Evolutionary conservation across 1,139 yeast species (phyloP).

Genomic region (Magnusiomyces suaveolens): DNA sequence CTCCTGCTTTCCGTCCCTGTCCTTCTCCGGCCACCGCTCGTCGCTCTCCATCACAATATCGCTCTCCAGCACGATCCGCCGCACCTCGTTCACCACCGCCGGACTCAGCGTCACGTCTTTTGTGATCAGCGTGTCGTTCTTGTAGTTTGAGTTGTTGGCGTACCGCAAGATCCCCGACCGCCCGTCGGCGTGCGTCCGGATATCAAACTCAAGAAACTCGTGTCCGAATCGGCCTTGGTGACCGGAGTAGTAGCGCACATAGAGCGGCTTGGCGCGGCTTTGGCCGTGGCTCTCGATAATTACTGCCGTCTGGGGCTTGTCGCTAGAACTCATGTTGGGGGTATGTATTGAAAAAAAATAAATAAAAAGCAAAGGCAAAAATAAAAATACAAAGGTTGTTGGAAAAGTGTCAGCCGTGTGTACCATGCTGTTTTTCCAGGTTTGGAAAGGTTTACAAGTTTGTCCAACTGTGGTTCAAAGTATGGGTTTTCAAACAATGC

Average conservation of each 20-base stretch:
- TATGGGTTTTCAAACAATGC: too few relatives aligned
- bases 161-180: conserved; percentile 35
- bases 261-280: conserved; percentile 27
- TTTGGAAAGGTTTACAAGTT: too few relatives aligned
- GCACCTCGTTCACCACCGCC: conserved; percentile 32
- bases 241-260: conserved; percentile 37
- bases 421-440: too few relatives aligned
- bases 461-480: too few relatives aligned
- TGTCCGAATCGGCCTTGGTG: conserved; percentile 40
- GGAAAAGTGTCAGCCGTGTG: too few relatives aligned
- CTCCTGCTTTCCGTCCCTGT: conserved; percentile 38
- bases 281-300: conserved; percentile 2
- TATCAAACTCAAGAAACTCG: conserved; percentile 40
- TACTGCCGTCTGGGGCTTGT: background rate
- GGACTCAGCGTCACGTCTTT: conserved; percentile 35
- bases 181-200: conserved; percentile 30
- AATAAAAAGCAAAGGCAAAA: too few relatives aligned
- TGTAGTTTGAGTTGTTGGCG: conserved; percentile 40
- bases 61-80: conserved; percentile 32
- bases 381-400: too few relatives aligned
- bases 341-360: too few relatives aligned
- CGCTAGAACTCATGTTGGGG: background rate
- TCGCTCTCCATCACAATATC: conserved; percentile 39
- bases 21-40: conserved; percentile 36
- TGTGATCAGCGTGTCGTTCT: conserved; percentile 37